Evolutionary conservation across 2,329 filamentous ascomycete species (phyloP).

Genomic region (Aspergillus sclerotialis): DNA sequence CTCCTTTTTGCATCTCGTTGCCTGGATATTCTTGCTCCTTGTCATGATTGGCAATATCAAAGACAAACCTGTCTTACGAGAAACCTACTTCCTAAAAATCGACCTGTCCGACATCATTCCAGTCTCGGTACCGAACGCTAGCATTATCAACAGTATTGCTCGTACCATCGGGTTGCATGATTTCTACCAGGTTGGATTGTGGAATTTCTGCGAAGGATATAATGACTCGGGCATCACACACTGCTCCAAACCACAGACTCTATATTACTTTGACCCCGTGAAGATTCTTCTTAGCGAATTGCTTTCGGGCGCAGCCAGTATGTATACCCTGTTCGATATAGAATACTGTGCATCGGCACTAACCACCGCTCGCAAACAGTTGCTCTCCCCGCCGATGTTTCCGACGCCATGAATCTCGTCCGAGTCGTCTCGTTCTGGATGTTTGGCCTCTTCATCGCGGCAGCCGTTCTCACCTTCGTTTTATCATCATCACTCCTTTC

Average conservation of each 20-base stretch:
- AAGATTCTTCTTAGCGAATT: conserved; percentile 73
- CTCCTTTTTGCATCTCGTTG: conserved; percentile 63
- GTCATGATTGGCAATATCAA: conserved; percentile 71
- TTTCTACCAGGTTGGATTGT: conserved; percentile 88
- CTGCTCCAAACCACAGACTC: conserved; percentile 62
- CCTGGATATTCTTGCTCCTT: conserved; percentile 72
- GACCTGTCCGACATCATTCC: conserved; percentile 78
- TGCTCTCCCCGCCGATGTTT: conserved; percentile 67
- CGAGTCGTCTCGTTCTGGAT: conserved; percentile 71
- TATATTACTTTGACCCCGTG: conserved; percentile 92
- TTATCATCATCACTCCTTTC: conserved; percentile 58
- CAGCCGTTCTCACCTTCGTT: conserved; percentile 62
- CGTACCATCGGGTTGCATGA: conserved; percentile 82
- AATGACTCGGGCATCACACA: conserved; percentile 59
- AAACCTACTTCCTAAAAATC: conserved; percentile 79
- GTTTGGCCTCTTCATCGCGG: conserved; percentile 79
- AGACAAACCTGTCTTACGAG: conserved; percentile 53
- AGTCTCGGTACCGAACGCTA: conserved; percentile 60
- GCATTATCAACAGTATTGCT: conserved; percentile 79
- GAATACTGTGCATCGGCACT: no score
- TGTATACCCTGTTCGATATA: conserved; percentile 14
- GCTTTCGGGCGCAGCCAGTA: conserved; percentile 70
- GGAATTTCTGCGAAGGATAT: conserved; percentile 89
- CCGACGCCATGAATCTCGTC: conserved; percentile 67
- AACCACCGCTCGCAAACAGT: no score